Percentiles rank a stretch among this genome's conserved stretches.
Evolutionary conservation across 192 early-diverging fungal species (phyloP).

Genomic region (Linnemannia elongata): DNA sequence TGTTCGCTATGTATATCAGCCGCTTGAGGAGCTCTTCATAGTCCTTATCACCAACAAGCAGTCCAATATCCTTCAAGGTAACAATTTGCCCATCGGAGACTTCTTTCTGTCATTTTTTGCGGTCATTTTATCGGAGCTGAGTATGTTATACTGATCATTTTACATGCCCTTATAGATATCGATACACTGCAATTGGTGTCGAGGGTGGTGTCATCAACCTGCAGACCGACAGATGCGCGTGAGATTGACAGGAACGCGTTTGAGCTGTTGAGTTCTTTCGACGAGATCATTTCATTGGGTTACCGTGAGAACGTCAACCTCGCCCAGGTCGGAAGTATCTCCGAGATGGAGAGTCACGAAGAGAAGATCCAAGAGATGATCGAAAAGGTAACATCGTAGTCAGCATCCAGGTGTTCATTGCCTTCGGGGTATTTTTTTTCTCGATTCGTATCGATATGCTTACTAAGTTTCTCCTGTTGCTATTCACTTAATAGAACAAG

Average conservation of each 20-base stretch:
- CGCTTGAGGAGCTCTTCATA: conserved; percentile 93
- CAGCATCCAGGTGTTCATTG: background rate
- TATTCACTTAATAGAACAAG: conserved; percentile 73
- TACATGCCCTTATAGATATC: conserved; percentile 72
- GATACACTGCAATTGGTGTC: conserved; percentile 94
- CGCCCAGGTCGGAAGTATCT: conserved; percentile 89
- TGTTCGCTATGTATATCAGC: conserved; percentile 98
- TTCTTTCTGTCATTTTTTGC: background rate
- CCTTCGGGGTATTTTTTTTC: background rate
- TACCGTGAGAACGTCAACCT: conserved; percentile 92
- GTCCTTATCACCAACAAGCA: conserved; percentile 94
- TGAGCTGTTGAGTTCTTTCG: conserved; percentile 91
- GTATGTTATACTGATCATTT: background rate
- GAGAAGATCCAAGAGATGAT: conserved; percentile 97
- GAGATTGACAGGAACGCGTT: conserved; percentile 88
- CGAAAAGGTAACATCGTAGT: conserved; percentile 66
- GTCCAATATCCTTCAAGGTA: conserved; percentile 92
- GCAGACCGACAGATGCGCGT: conserved; percentile 84
- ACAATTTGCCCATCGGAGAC: background rate
- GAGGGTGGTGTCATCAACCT: conserved; percentile 90
- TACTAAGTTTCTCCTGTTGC: background rate
- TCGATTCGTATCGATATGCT: background rate
- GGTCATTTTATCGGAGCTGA: too few relatives aligned
- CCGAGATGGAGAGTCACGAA: conserved; percentile 97
- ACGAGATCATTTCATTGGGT: conserved; percentile 92